Evolutionary conservation across 306 rosid species (phyloP), one percentile per base, ranked within the genome.

Genomic region (Rubus parviflorus): DNA sequence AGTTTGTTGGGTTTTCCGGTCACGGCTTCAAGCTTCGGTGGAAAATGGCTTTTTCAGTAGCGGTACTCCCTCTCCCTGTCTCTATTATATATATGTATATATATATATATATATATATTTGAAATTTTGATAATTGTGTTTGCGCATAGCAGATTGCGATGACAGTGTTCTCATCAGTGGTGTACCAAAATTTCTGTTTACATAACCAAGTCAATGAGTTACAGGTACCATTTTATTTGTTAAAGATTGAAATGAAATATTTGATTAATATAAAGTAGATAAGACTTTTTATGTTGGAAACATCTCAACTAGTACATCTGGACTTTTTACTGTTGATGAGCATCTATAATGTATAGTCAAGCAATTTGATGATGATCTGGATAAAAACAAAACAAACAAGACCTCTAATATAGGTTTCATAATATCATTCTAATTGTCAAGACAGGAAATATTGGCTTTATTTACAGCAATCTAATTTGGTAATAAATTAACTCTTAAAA

Each of bases 161-260:
- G 76, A 49, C 87, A 60, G 73, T 68, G 70, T 72, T 84, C 65
- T 83, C 89, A 61, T 83, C 90, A 48, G 74, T 91, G 69, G 77
- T 89, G 74, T 81, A 88, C 80, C 89, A 85, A 53, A 90, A 89
- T 69, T 70, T 77, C 51, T 79, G 85, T 69, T 81, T 93, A 23
- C 81, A 84, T 75, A 79, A 75, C 74, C 86, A 88, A 84, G 87
- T 89, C 85, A 80, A 82, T 62, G 83, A 78, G 19, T 78, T 93
- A 83, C 91, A 91, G 95, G 97, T 83, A 68, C 20, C 56, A 68
- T 30, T n/a, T 46, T 25, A 64, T 54, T 20, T 6, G n/a, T 52
- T 19, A 52, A 52, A 52, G 9, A 52, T 6, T 52, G 57, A 52
- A 52, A 16, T 54, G 62, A 56, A 8, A 56, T 56, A 8, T 3